These are phyloP conservation scores for Hansfordia pulvinata DNA, from an alignment of 2,329 filamentous ascomycete genomes.

Conservation along the genomic window DNA sequence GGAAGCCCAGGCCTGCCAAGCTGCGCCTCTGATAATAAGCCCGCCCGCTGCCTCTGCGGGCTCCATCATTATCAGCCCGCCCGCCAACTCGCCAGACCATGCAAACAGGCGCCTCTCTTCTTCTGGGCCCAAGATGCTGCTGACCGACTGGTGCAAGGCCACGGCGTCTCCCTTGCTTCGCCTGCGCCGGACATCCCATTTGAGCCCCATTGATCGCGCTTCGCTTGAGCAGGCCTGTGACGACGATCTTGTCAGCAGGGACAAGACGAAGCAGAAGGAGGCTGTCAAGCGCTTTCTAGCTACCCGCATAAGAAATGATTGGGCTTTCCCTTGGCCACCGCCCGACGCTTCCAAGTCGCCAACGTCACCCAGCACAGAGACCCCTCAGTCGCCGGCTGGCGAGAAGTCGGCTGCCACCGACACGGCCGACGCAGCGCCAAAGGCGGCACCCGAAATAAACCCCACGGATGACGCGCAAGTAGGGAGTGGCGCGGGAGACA, in stretches of 20 bases:
- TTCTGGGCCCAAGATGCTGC: slow-evolving; percentile 32
- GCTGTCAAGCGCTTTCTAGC: slow-evolving; percentile 42
- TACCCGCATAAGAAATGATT: slow-evolving; percentile 42
- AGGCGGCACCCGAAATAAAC: too few species aligned
- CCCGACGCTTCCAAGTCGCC: slow-evolving; percentile 1
- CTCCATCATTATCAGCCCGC: too few species aligned
- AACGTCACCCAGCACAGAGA: neutral
- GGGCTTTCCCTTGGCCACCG: slow-evolving; percentile 44
- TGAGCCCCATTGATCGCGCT: too few species aligned
- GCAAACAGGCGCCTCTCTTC: slow-evolving; percentile 6
- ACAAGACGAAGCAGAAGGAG: slow-evolving; percentile 49
- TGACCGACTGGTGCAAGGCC: slow-evolving; percentile 45
- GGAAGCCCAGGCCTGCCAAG: too few species aligned
- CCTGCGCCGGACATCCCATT: slow-evolving; percentile 27
- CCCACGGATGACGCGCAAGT: slow-evolving; percentile 1
- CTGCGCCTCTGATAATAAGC: too few species aligned
- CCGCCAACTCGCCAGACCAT: too few species aligned
- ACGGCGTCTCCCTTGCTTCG: slow-evolving; percentile 38
- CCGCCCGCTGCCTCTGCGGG: too few species aligned
- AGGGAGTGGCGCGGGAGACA: slow-evolving; percentile 7
- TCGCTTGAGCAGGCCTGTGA: slow-evolving; percentile 31
- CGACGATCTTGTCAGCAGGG: slow-evolving; percentile 45
- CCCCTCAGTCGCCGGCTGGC: slow-evolving; percentile 1
- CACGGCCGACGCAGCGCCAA: slow-evolving; percentile 4
- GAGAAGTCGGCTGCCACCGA: slow-evolving; percentile 2